Evolutionary conservation across 2,329 filamentous ascomycete species (phyloP).

Genomic region (Coniochaeta sp.): DNA sequence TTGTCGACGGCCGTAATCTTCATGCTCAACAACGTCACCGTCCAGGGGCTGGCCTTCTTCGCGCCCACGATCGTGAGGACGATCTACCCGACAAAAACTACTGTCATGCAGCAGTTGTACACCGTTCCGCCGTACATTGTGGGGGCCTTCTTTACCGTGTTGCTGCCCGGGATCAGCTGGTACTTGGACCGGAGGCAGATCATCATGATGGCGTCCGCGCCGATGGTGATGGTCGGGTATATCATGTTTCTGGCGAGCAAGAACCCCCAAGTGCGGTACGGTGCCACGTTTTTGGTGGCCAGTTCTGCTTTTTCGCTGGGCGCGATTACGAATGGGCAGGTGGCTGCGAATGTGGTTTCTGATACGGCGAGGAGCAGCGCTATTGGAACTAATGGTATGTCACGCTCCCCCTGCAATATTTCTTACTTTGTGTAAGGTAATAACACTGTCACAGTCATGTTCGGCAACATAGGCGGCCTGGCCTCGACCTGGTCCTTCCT

Average conservation of each 20-base stretch:
- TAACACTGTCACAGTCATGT: slow-evolving; percentile 13
- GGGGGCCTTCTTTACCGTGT: slow-evolving; percentile 55
- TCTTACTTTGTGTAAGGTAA: background rate
- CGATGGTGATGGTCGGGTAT: slow-evolving; percentile 60
- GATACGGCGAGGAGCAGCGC: slow-evolving; percentile 53
- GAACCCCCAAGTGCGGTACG: slow-evolving; percentile 50
- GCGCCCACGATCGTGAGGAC: slow-evolving; percentile 62
- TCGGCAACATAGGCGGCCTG: slow-evolving; percentile 19
- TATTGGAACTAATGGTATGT: slow-evolving; percentile 15
- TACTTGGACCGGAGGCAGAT: slow-evolving; percentile 50
- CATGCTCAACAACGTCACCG: slow-evolving; percentile 62
- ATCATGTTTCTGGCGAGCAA: slow-evolving; percentile 57
- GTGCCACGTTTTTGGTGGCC: slow-evolving; percentile 60
- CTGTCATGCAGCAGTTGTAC: slow-evolving; percentile 58
- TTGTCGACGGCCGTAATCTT: slow-evolving; percentile 48
- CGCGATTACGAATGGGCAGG: slow-evolving; percentile 58
- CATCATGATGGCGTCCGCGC: slow-evolving; percentile 51
- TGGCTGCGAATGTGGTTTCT: slow-evolving; percentile 60
- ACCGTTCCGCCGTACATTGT: slow-evolving; percentile 66
- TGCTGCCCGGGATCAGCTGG: slow-evolving; percentile 52
- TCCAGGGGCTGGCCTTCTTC: slow-evolving; percentile 68
- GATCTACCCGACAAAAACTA: slow-evolving; percentile 54
- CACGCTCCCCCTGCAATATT: background rate
- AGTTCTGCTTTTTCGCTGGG: slow-evolving; percentile 56
- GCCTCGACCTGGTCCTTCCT: slow-evolving; percentile 58